These are phyloP conservation scores for Coriolopsis trogii DNA, from an alignment of 1,284 basidiomycete species.

Conservation along the genomic window DNA sequence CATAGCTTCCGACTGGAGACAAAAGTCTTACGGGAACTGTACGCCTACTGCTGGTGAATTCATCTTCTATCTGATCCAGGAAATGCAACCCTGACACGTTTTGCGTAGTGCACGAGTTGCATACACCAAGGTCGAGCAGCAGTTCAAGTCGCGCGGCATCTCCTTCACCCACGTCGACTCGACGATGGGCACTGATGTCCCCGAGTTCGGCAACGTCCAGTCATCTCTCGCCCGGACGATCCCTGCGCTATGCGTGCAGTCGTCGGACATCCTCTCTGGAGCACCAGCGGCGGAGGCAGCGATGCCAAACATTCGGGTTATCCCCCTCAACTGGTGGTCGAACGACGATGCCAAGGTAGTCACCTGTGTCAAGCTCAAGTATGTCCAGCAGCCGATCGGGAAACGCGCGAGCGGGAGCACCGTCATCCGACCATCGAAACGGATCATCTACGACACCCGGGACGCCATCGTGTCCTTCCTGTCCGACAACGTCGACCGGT, in stretches of 20 bases:
- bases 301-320: constrained; percentile 87
- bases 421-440: constrained; percentile 76
- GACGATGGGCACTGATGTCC: constrained; percentile 43
- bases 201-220: constrained; percentile 57
- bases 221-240: constrained; percentile 74
- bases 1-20: constrained; percentile 69
- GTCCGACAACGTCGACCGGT: constrained; percentile 83
- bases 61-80: background rate
- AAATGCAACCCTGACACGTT: background rate
- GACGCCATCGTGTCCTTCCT: constrained; percentile 87
- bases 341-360: constrained; percentile 73
- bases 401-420: constrained; percentile 62
- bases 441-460: constrained; percentile 85
- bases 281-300: constrained; percentile 86
- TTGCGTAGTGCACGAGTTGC: constrained; percentile 81
- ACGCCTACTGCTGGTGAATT: constrained; percentile 78
- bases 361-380: constrained; percentile 86
- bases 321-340: constrained; percentile 91
- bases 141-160: constrained; percentile 82
- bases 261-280: constrained; percentile 77
- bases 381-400: constrained; percentile 82
- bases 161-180: constrained; percentile 78
- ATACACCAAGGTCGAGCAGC: constrained; percentile 85
- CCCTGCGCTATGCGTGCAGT: constrained; percentile 82
- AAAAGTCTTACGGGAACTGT: constrained; percentile 70